phyloP scores from a whole-genome alignment of 2,329 filamentous ascomycete genomes.

The Huntiella omanensis region DNA sequence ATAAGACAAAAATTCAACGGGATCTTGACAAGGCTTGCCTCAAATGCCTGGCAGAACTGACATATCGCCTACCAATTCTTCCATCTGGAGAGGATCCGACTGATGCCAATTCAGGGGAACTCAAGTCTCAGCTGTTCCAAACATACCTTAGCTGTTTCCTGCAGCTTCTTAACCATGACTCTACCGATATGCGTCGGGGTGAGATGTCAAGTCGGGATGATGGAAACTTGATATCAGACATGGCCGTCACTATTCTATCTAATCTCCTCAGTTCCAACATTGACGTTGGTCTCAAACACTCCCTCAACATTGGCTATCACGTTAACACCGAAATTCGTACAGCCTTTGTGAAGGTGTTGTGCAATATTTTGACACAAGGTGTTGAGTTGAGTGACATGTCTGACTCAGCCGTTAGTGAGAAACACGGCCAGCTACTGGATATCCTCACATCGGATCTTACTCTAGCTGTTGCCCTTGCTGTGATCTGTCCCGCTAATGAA shows the following conservation, averaged over 20 bases:
- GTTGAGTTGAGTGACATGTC: slow-evolving; percentile 52
- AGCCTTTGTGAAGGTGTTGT: slow-evolving; percentile 50
- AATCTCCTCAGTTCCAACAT: slow-evolving; percentile 54
- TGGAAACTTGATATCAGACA: slow-evolving; percentile 34
- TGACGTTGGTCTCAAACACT: slow-evolving; percentile 52
- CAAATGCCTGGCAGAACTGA: slow-evolving; percentile 44
- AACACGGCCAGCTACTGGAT: slow-evolving; percentile 46
- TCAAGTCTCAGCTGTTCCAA: slow-evolving; percentile 54
- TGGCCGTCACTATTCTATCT: slow-evolving; percentile 48
- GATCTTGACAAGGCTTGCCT: slow-evolving; percentile 49
- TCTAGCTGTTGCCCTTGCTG: slow-evolving; percentile 43
- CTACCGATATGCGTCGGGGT: slow-evolving; percentile 12
- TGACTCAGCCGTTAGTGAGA: slow-evolving; percentile 47
- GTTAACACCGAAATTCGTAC: slow-evolving; percentile 51
- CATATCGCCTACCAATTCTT: slow-evolving; percentile 46
- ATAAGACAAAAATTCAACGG: slow-evolving; percentile 37
- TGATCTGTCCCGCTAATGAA: slow-evolving; percentile 47
- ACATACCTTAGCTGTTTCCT: slow-evolving; percentile 53
- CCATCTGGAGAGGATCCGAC: slow-evolving; percentile 41
- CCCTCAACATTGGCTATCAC: slow-evolving; percentile 50
- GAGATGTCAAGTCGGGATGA: slow-evolving; percentile 29
- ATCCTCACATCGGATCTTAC: slow-evolving; percentile 43
- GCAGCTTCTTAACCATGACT: slow-evolving; percentile 42
- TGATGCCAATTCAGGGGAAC: slow-evolving; percentile 46
- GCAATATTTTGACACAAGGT: slow-evolving; percentile 52